These are phyloP conservation scores for Mucor sp. DNA, from an alignment of 371 early-diverging fungal genomes.

Conservation along the genomic window DNA sequence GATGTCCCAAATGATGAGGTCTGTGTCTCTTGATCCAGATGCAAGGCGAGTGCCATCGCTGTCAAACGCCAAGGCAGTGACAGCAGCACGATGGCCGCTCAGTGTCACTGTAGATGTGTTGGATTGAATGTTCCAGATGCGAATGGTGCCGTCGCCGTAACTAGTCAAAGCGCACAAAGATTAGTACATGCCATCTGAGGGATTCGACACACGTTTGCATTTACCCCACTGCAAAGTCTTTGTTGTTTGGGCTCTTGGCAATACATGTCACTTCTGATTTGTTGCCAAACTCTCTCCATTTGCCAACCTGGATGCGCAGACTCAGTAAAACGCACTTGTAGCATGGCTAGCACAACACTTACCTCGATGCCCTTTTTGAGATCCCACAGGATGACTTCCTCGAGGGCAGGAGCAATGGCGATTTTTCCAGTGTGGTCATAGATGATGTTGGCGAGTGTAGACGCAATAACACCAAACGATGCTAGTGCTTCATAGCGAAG, in stretches of 20 bases:
- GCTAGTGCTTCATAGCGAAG: constrained; percentile 80
- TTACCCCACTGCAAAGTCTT: constrained; percentile 85
- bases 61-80: constrained; percentile 85
- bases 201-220: background rate
- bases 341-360: background rate
- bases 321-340: background rate
- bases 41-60: constrained; percentile 78
- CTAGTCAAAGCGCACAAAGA: constrained; percentile 17
- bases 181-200: background rate
- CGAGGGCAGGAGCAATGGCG: constrained; percentile 81
- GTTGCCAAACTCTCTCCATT: constrained; percentile 77
- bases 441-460: constrained; percentile 67
- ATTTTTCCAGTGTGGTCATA: constrained; percentile 72
- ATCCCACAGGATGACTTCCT: constrained; percentile 86
- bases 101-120: constrained; percentile 68
- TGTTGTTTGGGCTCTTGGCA: constrained; percentile 62
- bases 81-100: constrained; percentile 90
- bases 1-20: constrained; percentile 94
- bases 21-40: constrained; percentile 92
- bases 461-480: constrained; percentile 85
- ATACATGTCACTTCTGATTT: constrained; percentile 82
- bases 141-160: constrained; percentile 84
- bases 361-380: constrained; percentile 81
- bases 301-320: constrained; percentile 46
- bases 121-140: constrained; percentile 67